Conservation (phyloP, 192 early-diverging fungal species). For the Linnemannia schmuckeri region DNA sequence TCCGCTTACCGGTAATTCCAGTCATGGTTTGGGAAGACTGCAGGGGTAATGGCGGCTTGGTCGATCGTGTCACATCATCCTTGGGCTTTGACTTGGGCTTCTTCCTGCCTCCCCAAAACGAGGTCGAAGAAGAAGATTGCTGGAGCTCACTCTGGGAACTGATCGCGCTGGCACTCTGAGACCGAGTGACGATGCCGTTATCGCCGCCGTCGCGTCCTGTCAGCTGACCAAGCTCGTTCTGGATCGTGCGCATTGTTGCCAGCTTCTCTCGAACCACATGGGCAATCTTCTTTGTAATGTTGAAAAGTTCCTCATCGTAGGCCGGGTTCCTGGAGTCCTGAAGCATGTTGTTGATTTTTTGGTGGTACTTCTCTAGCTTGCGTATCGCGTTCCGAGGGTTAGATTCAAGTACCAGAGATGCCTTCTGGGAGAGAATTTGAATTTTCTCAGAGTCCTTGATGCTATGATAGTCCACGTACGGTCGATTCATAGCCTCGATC, state of each 20-base stretch:
- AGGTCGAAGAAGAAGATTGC: conserved; percentile 17
- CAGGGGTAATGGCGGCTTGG: conserved; percentile 43
- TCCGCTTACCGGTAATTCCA: conserved; percentile 39
- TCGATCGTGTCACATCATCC: conserved; percentile 22
- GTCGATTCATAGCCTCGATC: conserved; percentile 59
- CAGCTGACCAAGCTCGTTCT: conserved; percentile 33
- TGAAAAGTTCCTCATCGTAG: conserved; percentile 55
- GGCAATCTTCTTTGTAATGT: conserved; percentile 54
- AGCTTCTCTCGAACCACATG: conserved; percentile 57
- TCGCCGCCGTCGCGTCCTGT: conserved; percentile 19
- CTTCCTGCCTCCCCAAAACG: conserved; percentile 38
- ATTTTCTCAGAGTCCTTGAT: conserved; percentile 59
- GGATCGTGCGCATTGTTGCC: conserved; percentile 45
- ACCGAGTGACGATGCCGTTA: conserved; percentile 11
- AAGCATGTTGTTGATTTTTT: conserved; percentile 27
- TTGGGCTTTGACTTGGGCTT: conserved; percentile 40
- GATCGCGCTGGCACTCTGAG: conserved; percentile 48
- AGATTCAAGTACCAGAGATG: conserved; percentile 31
- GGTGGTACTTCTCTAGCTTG: conserved; percentile 51
- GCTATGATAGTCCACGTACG: conserved; percentile 57
- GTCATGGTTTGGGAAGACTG: conserved; percentile 44
- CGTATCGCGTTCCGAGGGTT: conserved; percentile 42
- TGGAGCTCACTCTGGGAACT: conserved; percentile 46
- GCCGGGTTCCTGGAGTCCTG: conserved; percentile 32
- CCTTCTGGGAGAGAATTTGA: conserved; percentile 41